phyloP scores from a whole-genome alignment of 805 yeast genomes.

The Spathaspora girioi region DNA sequence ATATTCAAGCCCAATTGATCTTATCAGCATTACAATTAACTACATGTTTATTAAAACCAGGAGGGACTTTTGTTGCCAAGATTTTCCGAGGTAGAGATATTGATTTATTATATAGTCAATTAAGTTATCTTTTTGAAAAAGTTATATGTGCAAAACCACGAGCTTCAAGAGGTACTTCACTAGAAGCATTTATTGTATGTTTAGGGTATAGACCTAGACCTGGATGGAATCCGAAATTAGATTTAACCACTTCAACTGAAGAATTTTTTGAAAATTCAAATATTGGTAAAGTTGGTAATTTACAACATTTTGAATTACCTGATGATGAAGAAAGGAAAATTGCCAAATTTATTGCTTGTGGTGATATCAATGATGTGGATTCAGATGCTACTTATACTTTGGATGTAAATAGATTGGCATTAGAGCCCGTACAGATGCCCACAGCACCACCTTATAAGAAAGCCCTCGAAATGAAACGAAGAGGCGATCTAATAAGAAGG shows the following conservation, averaged over 20 bases:
- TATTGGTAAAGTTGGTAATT: conserved; percentile 52
- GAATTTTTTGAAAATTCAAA: conserved; percentile 69
- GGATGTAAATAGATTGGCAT: conserved; percentile 41
- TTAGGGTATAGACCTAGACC: conserved; percentile 78
- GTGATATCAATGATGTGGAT: conserved; percentile 82
- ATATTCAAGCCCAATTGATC: conserved; percentile 91
- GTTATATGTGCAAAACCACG: conserved; percentile 96
- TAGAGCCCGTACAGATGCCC: conserved; percentile 93
- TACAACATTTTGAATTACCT: conserved; percentile 46
- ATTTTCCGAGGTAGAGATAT: conserved; percentile 95
- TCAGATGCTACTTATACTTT: conserved; percentile 90
- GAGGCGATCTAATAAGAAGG: conserved; percentile 42
- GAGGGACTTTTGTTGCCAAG: conserved; percentile 94
- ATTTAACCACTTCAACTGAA: conserved; percentile 61
- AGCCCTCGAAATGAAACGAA: conserved; percentile 83
- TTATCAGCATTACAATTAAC: conserved; percentile 89
- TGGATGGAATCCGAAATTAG: conserved; percentile 75
- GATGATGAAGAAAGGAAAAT: conserved; percentile 61
- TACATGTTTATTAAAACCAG: conserved; percentile 81
- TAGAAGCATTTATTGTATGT: conserved; percentile 93
- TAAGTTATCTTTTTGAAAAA: conserved; percentile 77
- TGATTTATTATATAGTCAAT: conserved; percentile 87
- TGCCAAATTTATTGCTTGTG: conserved; percentile 95
- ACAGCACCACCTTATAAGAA: conserved; percentile 96
- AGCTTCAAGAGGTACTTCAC: conserved; percentile 88